Evolutionary conservation across 768 basidiomycete genomes (phyloP).

Genomic region (Lentinula guzmanii): DNA sequence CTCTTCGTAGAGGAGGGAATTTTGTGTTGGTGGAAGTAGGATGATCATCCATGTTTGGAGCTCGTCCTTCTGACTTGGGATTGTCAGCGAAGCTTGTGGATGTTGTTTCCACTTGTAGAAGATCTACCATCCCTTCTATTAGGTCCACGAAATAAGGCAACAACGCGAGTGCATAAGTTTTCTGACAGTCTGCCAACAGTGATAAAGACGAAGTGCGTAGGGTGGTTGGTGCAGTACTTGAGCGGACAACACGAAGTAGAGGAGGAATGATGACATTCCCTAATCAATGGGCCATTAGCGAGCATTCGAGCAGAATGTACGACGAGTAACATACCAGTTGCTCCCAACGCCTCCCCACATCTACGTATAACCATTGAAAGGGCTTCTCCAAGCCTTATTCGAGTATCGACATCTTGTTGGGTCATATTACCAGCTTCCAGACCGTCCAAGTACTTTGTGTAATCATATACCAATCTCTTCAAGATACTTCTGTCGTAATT

Average conservation of each 20-base stretch:
- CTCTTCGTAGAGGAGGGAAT: conserved; percentile 76
- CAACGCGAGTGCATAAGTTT: conserved; percentile 57
- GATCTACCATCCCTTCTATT: conserved; percentile 63
- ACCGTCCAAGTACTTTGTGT: conserved; percentile 49
- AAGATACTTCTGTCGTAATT: conserved; percentile 71
- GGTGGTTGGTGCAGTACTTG: conserved; percentile 56
- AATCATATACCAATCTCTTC: conserved; percentile 57
- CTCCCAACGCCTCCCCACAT: conserved; percentile 61
- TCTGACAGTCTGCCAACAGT: conserved; percentile 69
- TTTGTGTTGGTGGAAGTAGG: conserved; percentile 57
- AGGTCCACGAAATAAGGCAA: conserved; percentile 59
- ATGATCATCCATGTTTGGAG: conserved; percentile 41
- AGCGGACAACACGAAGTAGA: conserved; percentile 59
- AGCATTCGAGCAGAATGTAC: background rate
- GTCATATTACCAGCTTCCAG: conserved; percentile 38
- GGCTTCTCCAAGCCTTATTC: conserved; percentile 81
- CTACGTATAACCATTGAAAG: conserved; percentile 69
- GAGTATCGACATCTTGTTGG: conserved; percentile 64
- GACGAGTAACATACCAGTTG: conserved; percentile 50
- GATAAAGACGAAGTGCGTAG: conserved; percentile 57
- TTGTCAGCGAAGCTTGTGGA: conserved; percentile 17
- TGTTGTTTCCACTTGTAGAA: conserved; percentile 61
- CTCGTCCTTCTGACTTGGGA: conserved; percentile 15
- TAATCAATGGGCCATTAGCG: conserved; percentile 20
- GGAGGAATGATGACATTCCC: conserved; percentile 70